These are phyloP conservation scores for Hyphopichia pseudoburtonii DNA, from an alignment of 1,139 yeast species.

Conservation along the genomic window DNA sequence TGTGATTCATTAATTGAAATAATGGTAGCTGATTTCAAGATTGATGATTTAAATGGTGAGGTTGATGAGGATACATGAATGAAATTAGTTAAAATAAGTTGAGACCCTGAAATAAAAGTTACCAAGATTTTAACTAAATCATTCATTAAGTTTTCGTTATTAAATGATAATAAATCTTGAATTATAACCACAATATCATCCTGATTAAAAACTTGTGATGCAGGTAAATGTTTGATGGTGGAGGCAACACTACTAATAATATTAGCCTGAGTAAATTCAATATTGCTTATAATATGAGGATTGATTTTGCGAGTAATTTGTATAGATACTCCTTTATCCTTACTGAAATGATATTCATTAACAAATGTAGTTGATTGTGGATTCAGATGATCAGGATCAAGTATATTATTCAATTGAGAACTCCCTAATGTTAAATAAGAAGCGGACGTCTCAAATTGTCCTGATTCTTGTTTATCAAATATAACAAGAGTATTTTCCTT, in stretches of 20 bases:
- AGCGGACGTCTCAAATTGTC: neutral
- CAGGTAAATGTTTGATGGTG: constrained; percentile 58
- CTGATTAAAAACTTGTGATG: constrained; percentile 34
- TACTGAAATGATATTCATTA: constrained; percentile 31
- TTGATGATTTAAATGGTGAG: too few relatives aligned
- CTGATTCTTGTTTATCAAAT: constrained; percentile 1
- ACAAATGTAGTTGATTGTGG: constrained; percentile 14
- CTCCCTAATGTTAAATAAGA: neutral
- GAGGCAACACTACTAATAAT: constrained; percentile 66
- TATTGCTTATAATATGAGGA: constrained; percentile 21
- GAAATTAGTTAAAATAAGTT: constrained; percentile 14
- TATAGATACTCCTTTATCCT: constrained; percentile 42
- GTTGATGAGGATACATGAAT: constrained; percentile 4
- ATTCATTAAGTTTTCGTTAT: constrained; percentile 24
- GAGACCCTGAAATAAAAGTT: constrained; percentile 26
- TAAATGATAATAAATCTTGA: constrained; percentile 11
- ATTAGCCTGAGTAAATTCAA: constrained; percentile 57
- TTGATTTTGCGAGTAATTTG: constrained; percentile 21
- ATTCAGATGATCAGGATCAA: neutral
- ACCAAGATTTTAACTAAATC: constrained; percentile 30
- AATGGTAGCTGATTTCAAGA: constrained; percentile 20
- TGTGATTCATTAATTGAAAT: constrained; percentile 18
- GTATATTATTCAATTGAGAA: neutral
- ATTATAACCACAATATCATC: constrained; percentile 47
- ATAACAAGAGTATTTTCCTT: constrained; percentile 3